These are phyloP conservation scores for Allomyces arbusculus DNA, from an alignment of 192 early-diverging fungal species.

Conservation along the genomic window DNA sequence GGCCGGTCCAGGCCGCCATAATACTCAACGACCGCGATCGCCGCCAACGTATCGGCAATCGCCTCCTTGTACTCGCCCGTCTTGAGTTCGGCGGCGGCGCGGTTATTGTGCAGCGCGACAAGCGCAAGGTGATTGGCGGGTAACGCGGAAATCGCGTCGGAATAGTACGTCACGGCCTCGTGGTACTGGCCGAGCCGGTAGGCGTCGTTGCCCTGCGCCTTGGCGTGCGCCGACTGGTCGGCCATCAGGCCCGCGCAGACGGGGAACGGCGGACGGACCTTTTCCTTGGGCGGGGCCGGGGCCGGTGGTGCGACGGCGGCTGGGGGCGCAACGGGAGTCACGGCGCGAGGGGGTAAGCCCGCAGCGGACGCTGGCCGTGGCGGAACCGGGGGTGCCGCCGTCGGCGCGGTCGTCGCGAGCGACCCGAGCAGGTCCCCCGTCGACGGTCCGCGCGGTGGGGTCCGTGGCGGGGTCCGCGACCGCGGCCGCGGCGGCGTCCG, in stretches of 20 bases:
- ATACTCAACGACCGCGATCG: slow-evolving; percentile 12
- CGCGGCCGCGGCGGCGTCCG: background rate
- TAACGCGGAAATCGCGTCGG: slow-evolving; percentile 36
- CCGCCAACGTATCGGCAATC: slow-evolving; percentile 42
- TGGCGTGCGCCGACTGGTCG: slow-evolving; percentile 3
- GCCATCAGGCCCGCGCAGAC: background rate
- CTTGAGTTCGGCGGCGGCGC: slow-evolving; percentile 59
- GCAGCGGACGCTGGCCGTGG: background rate
- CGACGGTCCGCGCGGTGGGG: background rate
- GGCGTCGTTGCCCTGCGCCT: slow-evolving; percentile 49
- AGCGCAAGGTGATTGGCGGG: slow-evolving; percentile 37
- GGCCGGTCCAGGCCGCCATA: slow-evolving; percentile 6
- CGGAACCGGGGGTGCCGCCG: too few species aligned
- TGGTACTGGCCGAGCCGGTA: slow-evolving; percentile 84
- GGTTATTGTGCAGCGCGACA: slow-evolving; percentile 60
- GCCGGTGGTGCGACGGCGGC: background rate
- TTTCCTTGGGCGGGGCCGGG: background rate
- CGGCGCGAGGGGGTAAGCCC: background rate
- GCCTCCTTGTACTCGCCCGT: slow-evolving; percentile 57
- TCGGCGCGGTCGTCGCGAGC: background rate
- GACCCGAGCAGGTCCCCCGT: background rate
- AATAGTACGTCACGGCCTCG: slow-evolving; percentile 54
- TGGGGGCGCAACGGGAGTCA: background rate
- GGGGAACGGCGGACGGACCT: background rate
- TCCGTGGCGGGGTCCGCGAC: too few species aligned